Evolutionary conservation across 352 stramenopile genomes (phyloP).

Genomic region (Globisporangium radiosum): DNA sequence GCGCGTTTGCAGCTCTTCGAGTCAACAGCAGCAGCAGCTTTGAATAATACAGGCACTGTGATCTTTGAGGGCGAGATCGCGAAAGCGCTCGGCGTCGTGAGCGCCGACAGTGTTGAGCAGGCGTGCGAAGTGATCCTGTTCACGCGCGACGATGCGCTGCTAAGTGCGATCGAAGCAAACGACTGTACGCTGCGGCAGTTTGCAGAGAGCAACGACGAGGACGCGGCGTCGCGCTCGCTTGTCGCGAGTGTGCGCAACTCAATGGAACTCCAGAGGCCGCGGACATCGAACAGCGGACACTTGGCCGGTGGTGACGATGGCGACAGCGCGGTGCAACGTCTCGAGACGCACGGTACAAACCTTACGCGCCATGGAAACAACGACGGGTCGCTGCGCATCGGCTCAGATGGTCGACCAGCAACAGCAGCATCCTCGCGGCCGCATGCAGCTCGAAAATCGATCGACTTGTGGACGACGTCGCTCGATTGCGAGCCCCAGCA

Average conservation of each 20-base stretch:
- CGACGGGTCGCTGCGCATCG: slow-evolving; percentile 1
- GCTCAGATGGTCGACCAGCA: slow-evolving; percentile 27
- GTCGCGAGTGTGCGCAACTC: slow-evolving; percentile 27
- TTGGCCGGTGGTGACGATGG: too few relatives aligned
- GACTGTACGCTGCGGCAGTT: slow-evolving; percentile 27
- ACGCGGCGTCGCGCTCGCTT: slow-evolving; percentile 35
- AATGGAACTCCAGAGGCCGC: slow-evolving; percentile 40
- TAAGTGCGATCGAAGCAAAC: slow-evolving; percentile 68
- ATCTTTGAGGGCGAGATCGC: slow-evolving; percentile 87
- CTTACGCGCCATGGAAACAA: slow-evolving; percentile 10
- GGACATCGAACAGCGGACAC: slow-evolving; percentile 38
- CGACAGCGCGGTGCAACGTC: not conserved
- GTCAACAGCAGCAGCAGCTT: too few relatives aligned
- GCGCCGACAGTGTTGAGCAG: slow-evolving; percentile 32
- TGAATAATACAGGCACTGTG: slow-evolving; percentile 5
- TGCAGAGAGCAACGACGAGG: slow-evolving; percentile 33
- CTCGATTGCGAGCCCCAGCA: slow-evolving; percentile 36
- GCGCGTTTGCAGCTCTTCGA: slow-evolving; percentile 51
- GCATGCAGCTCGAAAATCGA: slow-evolving; percentile 23
- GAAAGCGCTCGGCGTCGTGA: slow-evolving; percentile 60
- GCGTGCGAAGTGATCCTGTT: slow-evolving; percentile 87
- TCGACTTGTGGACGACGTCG: slow-evolving; percentile 29
- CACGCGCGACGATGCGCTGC: slow-evolving; percentile 52
- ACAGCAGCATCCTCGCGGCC: slow-evolving; percentile 29
- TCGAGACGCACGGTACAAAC: slow-evolving; percentile 9